Conservation (phyloP, 2,329 filamentous ascomycete species). For the Sporothrix mexicana region DNA sequence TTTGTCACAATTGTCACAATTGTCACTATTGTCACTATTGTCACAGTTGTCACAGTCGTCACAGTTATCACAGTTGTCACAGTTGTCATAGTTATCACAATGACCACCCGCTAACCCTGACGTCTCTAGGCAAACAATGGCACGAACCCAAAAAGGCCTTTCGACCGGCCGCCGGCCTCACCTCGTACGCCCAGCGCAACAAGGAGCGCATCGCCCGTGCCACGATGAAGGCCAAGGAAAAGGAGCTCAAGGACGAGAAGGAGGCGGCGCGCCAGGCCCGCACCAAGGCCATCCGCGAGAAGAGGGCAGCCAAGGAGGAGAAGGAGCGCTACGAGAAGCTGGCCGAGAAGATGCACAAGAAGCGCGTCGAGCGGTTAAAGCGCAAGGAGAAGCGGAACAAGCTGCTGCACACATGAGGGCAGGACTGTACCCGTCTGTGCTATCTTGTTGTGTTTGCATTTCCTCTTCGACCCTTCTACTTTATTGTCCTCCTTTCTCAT, state of each 20-base stretch:
- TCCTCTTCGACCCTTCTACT: background rate
- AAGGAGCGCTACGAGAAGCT: constrained; percentile 90
- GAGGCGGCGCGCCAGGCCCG: constrained; percentile 74
- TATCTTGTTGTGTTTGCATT: background rate
- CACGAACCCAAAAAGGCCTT: constrained; percentile 83
- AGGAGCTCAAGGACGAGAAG: constrained; percentile 95
- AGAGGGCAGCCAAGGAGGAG: constrained; percentile 87
- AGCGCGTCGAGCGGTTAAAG: constrained; percentile 90
- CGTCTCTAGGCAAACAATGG: constrained; percentile 85
- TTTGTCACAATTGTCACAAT: too few relatives aligned
- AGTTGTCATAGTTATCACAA: background rate
- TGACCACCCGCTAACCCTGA: background rate
- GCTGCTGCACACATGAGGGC: constrained; percentile 67
- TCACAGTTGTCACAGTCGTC: too few relatives aligned
- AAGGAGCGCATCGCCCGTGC: constrained; percentile 71
- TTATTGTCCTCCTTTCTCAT: background rate
- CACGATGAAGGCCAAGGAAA: constrained; percentile 89
- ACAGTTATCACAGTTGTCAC: too few relatives aligned
- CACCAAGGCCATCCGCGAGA: constrained; percentile 82
- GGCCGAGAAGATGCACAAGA: constrained; percentile 97
- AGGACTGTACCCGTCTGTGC: background rate
- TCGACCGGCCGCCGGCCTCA: constrained; percentile 77
- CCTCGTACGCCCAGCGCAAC: constrained; percentile 76
- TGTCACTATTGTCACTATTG: too few relatives aligned
- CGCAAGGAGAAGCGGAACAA: constrained; percentile 97